These are phyloP conservation scores for Diaporthe destruens DNA, from an alignment of 2,329 filamentous ascomycete species.

Conservation along the genomic window DNA sequence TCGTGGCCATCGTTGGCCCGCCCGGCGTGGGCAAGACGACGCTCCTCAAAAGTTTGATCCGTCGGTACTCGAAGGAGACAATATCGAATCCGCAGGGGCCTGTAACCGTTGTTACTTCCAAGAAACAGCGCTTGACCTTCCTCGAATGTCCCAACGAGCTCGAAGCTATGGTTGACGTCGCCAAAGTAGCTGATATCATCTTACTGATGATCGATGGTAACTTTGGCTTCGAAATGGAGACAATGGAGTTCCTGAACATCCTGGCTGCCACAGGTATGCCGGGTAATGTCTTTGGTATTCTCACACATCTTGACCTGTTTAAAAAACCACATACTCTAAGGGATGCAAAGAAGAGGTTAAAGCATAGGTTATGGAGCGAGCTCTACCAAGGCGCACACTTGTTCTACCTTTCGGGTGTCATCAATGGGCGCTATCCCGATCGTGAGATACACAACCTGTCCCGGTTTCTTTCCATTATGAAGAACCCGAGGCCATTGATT, in stretches of 20 bases:
- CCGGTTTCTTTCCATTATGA: conserved; percentile 97
- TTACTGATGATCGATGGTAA: conserved; percentile 99
- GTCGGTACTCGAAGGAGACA: conserved; percentile 95
- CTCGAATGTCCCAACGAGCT: conserved; percentile 97
- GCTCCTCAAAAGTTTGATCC: conserved; percentile 91
- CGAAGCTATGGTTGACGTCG: conserved; percentile 95
- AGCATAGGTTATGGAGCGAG: conserved; percentile 96
- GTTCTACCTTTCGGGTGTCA: conserved; percentile 95
- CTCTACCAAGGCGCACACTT: conserved; percentile 96
- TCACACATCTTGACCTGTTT: conserved; percentile 97
- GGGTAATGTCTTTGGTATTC: conserved; percentile 96
- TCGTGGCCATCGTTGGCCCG: conserved; percentile 94
- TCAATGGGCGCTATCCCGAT: conserved; percentile 97
- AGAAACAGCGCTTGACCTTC: conserved; percentile 94
- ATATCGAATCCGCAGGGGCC: conserved; percentile 90
- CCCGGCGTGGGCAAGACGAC: conserved; percentile 97
- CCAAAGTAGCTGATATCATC: conserved; percentile 97
- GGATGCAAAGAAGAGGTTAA: conserved; percentile 94
- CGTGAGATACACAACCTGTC: conserved; percentile 96
- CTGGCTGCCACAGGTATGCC: conserved; percentile 97
- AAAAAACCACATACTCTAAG: conserved; percentile 92
- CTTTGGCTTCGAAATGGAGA: conserved; percentile 99
- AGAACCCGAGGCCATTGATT: conserved; percentile 94
- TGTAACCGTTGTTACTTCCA: conserved; percentile 95
- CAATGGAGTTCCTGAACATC: conserved; percentile 98